Conservation (phyloP, 75 land plant genomes). For the Cryptomeria japonica region DNA sequence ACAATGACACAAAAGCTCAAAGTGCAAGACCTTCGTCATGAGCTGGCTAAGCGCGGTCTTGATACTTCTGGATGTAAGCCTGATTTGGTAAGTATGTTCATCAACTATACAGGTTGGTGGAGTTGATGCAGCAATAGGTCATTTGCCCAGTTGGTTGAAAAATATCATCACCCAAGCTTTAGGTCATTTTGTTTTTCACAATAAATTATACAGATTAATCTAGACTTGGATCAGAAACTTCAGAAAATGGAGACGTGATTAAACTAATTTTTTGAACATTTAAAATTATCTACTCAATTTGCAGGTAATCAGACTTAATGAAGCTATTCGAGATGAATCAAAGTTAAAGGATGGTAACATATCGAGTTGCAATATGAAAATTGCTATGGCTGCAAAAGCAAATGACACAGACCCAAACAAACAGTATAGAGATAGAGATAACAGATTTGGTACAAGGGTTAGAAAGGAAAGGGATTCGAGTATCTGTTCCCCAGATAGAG, state of each 20-base stretch:
- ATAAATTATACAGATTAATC: not conserved
- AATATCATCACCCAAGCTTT: not conserved
- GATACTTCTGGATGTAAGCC: conserved; percentile 63
- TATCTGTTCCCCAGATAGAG: not conserved
- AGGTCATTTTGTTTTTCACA: not conserved
- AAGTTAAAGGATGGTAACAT: conserved; percentile 11
- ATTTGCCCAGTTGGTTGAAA: not conserved
- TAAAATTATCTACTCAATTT: not conserved
- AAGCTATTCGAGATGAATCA: conserved; percentile 43
- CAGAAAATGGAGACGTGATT: not conserved
- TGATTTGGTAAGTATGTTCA: conserved; percentile 36
- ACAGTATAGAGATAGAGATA: not conserved
- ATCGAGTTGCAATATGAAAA: not conserved
- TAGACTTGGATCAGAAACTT: not conserved
- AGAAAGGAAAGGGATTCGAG: conserved; percentile 1
- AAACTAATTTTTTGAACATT: not conserved
- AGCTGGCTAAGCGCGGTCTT: conserved; percentile 65
- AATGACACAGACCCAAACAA: not conserved
- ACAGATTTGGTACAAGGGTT: not conserved
- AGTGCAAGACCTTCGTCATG: conserved; percentile 64
- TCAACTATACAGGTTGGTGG: conserved; percentile 32
- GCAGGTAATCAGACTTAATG: conserved; percentile 49
- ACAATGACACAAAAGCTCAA: conserved; percentile 9
- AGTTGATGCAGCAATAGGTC: conserved; percentile 28
- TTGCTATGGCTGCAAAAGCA: not conserved